Percentiles rank a stretch among this genome's conserved stretches.
Conservation (phyloP, 1,284 basidiomycete species). For the Moesziomyces sp. region DNA sequence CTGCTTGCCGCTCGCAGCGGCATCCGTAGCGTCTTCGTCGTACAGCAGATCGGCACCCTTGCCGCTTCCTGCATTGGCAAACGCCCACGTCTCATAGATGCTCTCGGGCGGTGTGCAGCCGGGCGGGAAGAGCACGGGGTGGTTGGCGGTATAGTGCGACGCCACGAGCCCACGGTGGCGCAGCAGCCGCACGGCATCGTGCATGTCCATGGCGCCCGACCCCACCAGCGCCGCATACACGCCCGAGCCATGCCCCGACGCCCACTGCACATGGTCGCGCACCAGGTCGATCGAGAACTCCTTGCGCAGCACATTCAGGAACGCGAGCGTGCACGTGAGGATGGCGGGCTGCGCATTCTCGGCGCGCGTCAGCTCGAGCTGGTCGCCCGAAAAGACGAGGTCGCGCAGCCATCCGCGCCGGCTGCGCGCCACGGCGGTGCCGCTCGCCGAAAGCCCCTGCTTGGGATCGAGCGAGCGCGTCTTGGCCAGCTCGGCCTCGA, state of each 20-base stretch:
- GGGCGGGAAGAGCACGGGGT: constrained; percentile 60
- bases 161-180: constrained; percentile 61
- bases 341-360: constrained; percentile 65
- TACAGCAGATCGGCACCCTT: constrained; percentile 57
- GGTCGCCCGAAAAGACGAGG: constrained; percentile 63
- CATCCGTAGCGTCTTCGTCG: constrained; percentile 10
- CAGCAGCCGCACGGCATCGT: constrained; percentile 60
- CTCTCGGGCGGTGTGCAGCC: constrained; percentile 61
- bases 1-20: constrained; percentile 6
- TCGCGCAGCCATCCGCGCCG: constrained; percentile 56
- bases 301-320: constrained; percentile 60
- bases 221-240: constrained; percentile 62
- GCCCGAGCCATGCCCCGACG: constrained; percentile 64
- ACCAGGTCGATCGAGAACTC: constrained; percentile 63
- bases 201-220: constrained; percentile 47
- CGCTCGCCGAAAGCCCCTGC: constrained; percentile 39
- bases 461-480: constrained; percentile 42
- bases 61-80: constrained; percentile 62
- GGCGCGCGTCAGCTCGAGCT: constrained; percentile 61
- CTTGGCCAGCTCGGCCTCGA: constrained; percentile 59
- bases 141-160: constrained; percentile 47
- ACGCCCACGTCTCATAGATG: constrained; percentile 67
- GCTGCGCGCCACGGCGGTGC: constrained; percentile 39
- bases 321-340: constrained; percentile 60
- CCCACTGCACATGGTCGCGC: constrained; percentile 56